phyloP scores from a whole-genome alignment of 352 stramenopile genomes.

The Phytophthora pisi region DNA sequence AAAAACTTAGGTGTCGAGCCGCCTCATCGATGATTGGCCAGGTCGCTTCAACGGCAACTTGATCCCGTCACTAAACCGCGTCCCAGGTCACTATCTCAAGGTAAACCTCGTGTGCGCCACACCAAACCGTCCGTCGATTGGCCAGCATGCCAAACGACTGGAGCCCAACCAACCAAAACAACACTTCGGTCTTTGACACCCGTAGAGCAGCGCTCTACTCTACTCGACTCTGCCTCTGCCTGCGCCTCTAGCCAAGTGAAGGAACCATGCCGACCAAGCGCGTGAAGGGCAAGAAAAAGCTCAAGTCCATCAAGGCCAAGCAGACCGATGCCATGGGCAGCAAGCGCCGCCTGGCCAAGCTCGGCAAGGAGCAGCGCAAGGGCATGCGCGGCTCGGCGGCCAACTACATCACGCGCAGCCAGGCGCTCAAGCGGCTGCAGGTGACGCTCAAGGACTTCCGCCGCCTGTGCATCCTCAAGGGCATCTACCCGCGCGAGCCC shows the following conservation, averaged over 20 bases:
- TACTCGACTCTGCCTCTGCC: background rate
- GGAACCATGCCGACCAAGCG: conserved; percentile 81
- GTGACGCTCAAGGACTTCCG: conserved; percentile 99
- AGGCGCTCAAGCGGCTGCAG: conserved; percentile 95
- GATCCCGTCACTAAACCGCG: background rate
- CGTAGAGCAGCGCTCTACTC: background rate
- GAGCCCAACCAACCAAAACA: conserved; percentile 1
- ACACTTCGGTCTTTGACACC: background rate
- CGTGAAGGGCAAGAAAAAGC: conserved; percentile 91
- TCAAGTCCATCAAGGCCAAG: conserved; percentile 92
- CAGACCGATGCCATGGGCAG: conserved; percentile 83
- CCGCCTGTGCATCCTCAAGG: conserved; percentile 99
- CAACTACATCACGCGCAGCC: conserved; percentile 96
- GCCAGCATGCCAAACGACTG: conserved; percentile 17
- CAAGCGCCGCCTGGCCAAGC: conserved; percentile 81
- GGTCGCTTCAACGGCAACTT: background rate
- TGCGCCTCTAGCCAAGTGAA: background rate
- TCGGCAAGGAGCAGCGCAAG: conserved; percentile 88
- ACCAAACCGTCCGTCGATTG: background rate
- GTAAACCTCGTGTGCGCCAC: background rate
- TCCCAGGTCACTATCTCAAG: background rate
- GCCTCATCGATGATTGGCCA: background rate
- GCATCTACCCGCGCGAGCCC: conserved; percentile 98
- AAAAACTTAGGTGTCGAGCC: background rate
- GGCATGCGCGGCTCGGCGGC: conserved; percentile 81